Evolutionary conservation across 306 rosid genomes (phyloP), one percentile per base, ranked within the genome.

Genomic region (Malus sylvestris): DNA sequence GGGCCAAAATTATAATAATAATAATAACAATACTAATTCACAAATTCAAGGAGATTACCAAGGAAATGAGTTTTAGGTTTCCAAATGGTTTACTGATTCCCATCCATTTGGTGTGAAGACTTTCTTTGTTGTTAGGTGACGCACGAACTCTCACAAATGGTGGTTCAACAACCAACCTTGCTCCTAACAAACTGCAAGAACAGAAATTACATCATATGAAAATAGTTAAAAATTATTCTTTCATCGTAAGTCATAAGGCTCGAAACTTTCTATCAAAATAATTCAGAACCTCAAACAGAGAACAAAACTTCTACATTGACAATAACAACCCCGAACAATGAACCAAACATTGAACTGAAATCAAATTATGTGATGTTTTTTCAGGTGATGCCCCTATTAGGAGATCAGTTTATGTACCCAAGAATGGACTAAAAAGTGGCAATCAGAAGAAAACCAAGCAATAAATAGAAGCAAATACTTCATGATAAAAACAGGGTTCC

Each of bases 31-130:
- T 44, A 44, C 0, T 44, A 10, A 44, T 44, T 44, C 49, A 44
- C 10, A 44, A 0, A 44, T 14, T 44, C 10, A 44, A 0, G 49
- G 49, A 44, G 14, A 44, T 44, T 44, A 44, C 49, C 49, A 44
- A 44, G 49, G 3, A 44, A 44, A 44, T 44, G 49, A 44, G 49
- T 44, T 10, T 44, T 44, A 44, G 46, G 14, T 44, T 42, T 35
- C 22, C 25, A 29, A 68, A 82, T 81, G 38, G 79, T 76, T 87
- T 60, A 51, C 70, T 16, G 51, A 16, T 46, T 71, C 27, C 75
- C 97, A 90, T 86, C 62, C 81, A 1, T 58, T 81, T 70, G 69
- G 96, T 80, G 92, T 86, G 95, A 86, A 62, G 61, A 58, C 68
- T 10, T 44, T 3, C 4, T 75, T 85, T 85, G 96, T 57, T 38